These are phyloP conservation scores for Dendrobium catenatum DNA, from an alignment of 106 monocot species.

Conservation along the genomic window DNA sequence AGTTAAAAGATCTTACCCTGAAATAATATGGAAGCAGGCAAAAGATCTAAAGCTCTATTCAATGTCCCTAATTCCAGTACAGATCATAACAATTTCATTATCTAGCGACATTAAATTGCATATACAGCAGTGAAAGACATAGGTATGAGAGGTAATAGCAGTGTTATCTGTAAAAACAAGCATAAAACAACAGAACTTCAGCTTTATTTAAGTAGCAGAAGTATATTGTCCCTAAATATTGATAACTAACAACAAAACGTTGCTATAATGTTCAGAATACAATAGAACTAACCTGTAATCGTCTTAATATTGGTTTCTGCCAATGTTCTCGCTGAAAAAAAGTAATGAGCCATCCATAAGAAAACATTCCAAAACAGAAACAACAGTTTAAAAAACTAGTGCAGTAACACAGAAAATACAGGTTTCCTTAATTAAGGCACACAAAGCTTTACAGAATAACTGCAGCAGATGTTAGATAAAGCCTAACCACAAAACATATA, in stretches of 20 bases:
- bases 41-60: neutral
- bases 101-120: neutral
- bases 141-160: neutral
- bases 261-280: constrained; percentile 4
- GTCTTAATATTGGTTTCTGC: constrained; percentile 95
- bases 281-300: constrained; percentile 68
- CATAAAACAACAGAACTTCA: neutral
- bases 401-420: neutral
- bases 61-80: neutral
- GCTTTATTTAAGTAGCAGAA: neutral
- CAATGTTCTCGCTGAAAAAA: constrained; percentile 75
- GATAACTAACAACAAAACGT: neutral
- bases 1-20: neutral
- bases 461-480: neutral
- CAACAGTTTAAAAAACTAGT: neutral
- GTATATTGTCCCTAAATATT: neutral
- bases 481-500: neutral
- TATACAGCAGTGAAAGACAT: neutral
- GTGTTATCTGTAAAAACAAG: neutral
- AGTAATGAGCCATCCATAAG: constrained; percentile 23
- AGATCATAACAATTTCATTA: neutral
- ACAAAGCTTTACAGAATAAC: neutral
- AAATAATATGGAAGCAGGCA: neutral
- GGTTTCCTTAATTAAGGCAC: neutral
- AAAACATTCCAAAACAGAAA: constrained; percentile 10